phyloP scores from a whole-genome alignment of 441 rosid genomes.

The Sinapis alba region DNA sequence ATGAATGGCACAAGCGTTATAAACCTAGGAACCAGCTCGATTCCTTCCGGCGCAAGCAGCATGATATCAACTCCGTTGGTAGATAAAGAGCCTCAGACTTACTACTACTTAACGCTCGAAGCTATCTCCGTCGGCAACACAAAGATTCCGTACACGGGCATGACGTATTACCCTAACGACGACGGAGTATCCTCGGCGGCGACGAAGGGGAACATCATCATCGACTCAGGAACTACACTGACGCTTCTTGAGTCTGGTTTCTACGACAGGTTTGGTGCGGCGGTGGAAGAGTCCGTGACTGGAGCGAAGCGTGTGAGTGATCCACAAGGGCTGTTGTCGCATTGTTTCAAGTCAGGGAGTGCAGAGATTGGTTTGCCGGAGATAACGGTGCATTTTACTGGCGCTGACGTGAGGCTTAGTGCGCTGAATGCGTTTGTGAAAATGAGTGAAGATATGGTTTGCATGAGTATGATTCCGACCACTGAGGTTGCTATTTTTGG shows the following conservation, averaged over 20 bases:
- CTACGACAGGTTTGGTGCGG: constrained; percentile 32
- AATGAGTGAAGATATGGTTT: constrained; percentile 47
- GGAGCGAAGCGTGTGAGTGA: constrained; percentile 40
- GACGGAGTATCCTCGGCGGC: background rate
- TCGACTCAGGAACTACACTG: constrained; percentile 51
- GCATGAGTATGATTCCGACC: constrained; percentile 54
- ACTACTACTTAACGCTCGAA: constrained; percentile 48
- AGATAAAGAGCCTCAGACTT: constrained; percentile 38
- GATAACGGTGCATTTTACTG: constrained; percentile 44
- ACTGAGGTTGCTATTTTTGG: constrained; percentile 48
- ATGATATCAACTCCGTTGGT: constrained; percentile 44
- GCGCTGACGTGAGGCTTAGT: constrained; percentile 45
- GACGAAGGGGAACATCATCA: constrained; percentile 45
- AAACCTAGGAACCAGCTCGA: constrained; percentile 46
- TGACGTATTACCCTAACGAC: constrained; percentile 16
- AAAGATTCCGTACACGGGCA: constrained; percentile 35
- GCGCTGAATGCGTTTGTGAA: constrained; percentile 44
- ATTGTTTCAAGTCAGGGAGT: constrained; percentile 36
- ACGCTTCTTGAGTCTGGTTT: constrained; percentile 42
- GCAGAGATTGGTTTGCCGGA: constrained; percentile 34
- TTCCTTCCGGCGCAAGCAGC: constrained; percentile 25
- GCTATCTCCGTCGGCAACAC: constrained; percentile 47
- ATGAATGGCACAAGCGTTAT: constrained; percentile 47
- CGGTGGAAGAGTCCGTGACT: constrained; percentile 38
- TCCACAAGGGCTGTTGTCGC: constrained; percentile 38